These are phyloP conservation scores for Amphichorda felina DNA, from an alignment of 2,329 filamentous ascomycete species.

Conservation along the genomic window DNA sequence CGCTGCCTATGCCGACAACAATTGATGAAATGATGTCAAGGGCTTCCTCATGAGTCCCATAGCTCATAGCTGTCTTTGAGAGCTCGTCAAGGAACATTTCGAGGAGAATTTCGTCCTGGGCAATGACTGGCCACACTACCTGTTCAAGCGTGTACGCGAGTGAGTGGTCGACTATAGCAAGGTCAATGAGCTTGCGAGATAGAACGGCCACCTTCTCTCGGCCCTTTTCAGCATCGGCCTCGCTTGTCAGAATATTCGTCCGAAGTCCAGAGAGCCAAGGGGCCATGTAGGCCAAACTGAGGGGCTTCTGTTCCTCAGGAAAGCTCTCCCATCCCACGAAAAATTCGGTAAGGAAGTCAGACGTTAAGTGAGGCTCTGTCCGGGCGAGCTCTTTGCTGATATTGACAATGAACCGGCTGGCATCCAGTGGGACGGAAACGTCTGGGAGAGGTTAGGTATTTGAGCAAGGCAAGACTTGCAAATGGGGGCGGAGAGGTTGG, in stretches of 20 bases:
- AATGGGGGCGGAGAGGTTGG: background rate
- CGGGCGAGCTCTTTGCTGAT: slow-evolving; percentile 52
- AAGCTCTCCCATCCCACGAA: slow-evolving; percentile 64
- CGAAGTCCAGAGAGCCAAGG: slow-evolving; percentile 55
- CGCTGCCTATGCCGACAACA: slow-evolving; percentile 49
- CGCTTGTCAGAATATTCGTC: slow-evolving; percentile 44
- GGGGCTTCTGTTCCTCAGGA: slow-evolving; percentile 51
- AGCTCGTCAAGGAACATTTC: slow-evolving; percentile 59
- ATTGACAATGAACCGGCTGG: slow-evolving; percentile 51
- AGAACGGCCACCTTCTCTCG: slow-evolving; percentile 52
- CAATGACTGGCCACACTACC: slow-evolving; percentile 52
- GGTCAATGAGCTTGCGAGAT: slow-evolving; percentile 55
- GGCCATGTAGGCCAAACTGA: slow-evolving; percentile 58
- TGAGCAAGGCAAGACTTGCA: background rate
- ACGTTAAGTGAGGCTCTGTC: slow-evolving; percentile 54
- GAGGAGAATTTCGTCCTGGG: slow-evolving; percentile 50
- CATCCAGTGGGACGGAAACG: slow-evolving; percentile 49
- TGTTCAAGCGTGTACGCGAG: slow-evolving; percentile 51
- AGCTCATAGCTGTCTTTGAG: slow-evolving; percentile 47
- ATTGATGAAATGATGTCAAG: slow-evolving; percentile 51
- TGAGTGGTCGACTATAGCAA: slow-evolving; percentile 47
- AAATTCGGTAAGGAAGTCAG: slow-evolving; percentile 61
- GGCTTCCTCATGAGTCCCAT: slow-evolving; percentile 45
- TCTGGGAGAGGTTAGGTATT: slow-evolving; percentile 25
- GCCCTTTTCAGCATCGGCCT: slow-evolving; percentile 52